Percentiles rank a stretch among this genome's conserved stretches.
Conservation (phyloP, 2,329 filamentous ascomycete genomes). For the Aulographum hederae region DNA sequence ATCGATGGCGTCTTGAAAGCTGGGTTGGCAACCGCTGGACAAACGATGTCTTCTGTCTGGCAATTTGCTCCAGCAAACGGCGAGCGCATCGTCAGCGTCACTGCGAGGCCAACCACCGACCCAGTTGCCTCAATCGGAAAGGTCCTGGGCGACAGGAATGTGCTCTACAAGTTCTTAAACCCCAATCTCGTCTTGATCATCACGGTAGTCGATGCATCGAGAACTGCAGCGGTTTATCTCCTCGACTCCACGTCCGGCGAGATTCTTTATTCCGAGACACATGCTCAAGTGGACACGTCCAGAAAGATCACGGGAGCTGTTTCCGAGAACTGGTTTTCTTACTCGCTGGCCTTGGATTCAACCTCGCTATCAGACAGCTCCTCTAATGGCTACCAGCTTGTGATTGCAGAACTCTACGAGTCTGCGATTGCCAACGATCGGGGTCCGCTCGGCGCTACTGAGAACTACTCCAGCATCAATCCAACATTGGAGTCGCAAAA, state of each 20-base stretch:
- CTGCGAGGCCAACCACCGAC: slow-evolving; percentile 54
- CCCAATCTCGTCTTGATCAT: slow-evolving; percentile 68
- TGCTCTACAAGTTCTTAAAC: slow-evolving; percentile 94
- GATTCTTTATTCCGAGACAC: slow-evolving; percentile 51
- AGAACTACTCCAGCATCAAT: slow-evolving; percentile 57
- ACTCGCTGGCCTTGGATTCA: slow-evolving; percentile 48
- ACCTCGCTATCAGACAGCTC: slow-evolving; percentile 13
- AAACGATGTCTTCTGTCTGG: too few species aligned
- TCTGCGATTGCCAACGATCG: slow-evolving; percentile 70
- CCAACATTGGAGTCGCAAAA: slow-evolving; percentile 23
- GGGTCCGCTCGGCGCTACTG: slow-evolving; percentile 50
- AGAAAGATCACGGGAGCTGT: slow-evolving; percentile 62
- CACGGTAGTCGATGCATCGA: slow-evolving; percentile 39
- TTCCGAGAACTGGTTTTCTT: slow-evolving; percentile 91
- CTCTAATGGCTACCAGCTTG: slow-evolving; percentile 70
- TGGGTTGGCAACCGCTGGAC: too few species aligned
- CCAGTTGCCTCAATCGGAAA: slow-evolving; percentile 89
- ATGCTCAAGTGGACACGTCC: slow-evolving; percentile 54
- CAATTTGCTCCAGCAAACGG: slow-evolving; percentile 47
- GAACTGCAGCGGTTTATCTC: slow-evolving; percentile 54
- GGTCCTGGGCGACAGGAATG: slow-evolving; percentile 78
- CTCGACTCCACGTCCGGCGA: slow-evolving; percentile 75
- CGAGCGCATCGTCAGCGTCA: slow-evolving; percentile 51
- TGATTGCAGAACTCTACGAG: slow-evolving; percentile 80
- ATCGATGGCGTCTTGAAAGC: too few species aligned